Base-by-base conservation (phyloP, 2,329 filamentous ascomycete species). In the Pestalotiopsis sp. region DNA sequence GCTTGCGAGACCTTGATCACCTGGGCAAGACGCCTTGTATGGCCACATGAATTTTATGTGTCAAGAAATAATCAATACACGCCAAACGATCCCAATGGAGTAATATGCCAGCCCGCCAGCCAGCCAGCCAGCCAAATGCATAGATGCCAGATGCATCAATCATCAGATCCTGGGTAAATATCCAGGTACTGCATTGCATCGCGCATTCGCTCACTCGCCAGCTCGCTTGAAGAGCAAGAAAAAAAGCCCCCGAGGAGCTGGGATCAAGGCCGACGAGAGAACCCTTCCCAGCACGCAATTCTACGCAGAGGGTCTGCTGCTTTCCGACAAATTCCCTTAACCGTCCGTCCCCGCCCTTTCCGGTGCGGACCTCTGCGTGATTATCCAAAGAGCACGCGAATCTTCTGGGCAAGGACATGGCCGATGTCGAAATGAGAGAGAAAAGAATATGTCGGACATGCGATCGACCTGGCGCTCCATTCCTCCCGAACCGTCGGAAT, bases 251-350 rank as follows among this genome's bases (percentile, higher is more conserved):
- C 45, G 45, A 52, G 45, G n/a, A 52, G 20, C 45, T n/a, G 17
- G 45, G 45, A 52, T 52, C 45, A 52, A n/a, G 45, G 62, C 45
- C 62, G 20, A 31, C 36, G 12, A 75, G 72, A 74, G 75, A 67
- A 77, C 77, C 75, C 76, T 23, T 20, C 62, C 14, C n/a, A 65
- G 38, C 62, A 56, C 38, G 62, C 62, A 40, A 56, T 49, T 40
- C 23, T 27, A 13, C 38, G 62, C 38, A 65, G 31, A 40, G 62
- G 20, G 62, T 27, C 38, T 25, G 27, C 20, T 38, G 59, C 59
- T 38, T 61, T 61, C 61, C 61, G 61, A 64, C 61, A 64, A 20
- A 25, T 62, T 64, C 61, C 61, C 61, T 64, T 49, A 23, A 49
- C 40, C 40, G 61, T 27, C 61, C 45, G 45, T 52, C 45, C 45